Conservation (phyloP, 2,329 filamentous ascomycete genomes). For the Cladophialophora carrionii region DNA sequence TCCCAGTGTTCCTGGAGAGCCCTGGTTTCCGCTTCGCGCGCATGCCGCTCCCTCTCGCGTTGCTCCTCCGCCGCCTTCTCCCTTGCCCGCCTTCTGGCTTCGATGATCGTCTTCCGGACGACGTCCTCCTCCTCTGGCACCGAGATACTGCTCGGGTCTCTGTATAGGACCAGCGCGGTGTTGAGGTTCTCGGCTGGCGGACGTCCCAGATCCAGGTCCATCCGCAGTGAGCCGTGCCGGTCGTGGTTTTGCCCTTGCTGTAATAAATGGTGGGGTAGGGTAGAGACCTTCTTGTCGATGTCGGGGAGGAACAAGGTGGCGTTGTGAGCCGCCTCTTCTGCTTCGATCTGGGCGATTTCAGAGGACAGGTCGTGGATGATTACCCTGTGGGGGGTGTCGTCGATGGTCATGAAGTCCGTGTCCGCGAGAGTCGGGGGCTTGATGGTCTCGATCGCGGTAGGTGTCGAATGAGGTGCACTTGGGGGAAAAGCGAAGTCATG, state of each 20-base stretch:
- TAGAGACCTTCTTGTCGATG: conserved; percentile 77
- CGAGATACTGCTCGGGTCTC: conserved; percentile 73
- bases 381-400: conserved; percentile 82
- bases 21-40: conserved; percentile 3
- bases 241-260: conserved; percentile 12
- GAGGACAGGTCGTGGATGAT: conserved; percentile 91
- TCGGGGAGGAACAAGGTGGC: conserved; percentile 75
- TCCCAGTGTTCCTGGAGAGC: conserved; percentile 15
- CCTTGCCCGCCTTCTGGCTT: conserved; percentile 70
- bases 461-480: conserved; percentile 10
- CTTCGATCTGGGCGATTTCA: conserved; percentile 73
- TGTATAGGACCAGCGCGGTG: conserved; percentile 74
- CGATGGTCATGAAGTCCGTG: conserved; percentile 75
- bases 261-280: conserved; percentile 70
- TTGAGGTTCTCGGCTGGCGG: conserved; percentile 61
- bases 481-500: conserved; percentile 4
- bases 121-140: conserved; percentile 75
- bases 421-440: conserved; percentile 13
- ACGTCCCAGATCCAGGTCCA: background rate
- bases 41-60: conserved; percentile 20
- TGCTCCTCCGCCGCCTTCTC: conserved; percentile 48
- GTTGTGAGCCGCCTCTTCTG: conserved; percentile 51
- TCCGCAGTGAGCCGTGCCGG: background rate
- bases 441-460: background rate
- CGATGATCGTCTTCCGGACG: conserved; percentile 80